Evolutionary conservation across 2,329 filamentous ascomycete species (phyloP), one percentile per base, ranked within the genome.

Genomic region (Monosporascus sp.): DNA sequence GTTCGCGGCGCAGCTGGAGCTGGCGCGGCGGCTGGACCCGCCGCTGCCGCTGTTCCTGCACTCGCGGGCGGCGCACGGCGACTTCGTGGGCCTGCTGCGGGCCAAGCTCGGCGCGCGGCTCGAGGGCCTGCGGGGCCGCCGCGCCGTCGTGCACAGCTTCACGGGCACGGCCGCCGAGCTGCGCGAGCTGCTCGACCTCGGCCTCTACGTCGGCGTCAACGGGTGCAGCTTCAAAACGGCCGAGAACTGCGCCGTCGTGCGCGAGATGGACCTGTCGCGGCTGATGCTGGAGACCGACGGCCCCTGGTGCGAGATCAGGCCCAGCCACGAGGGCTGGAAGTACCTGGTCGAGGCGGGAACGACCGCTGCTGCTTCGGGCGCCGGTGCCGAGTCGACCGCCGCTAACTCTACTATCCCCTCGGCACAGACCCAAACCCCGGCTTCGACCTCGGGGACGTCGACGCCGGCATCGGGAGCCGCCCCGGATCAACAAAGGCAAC

Each of bases 231-330:
- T 99, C 77, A 99, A 97, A 78, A 97, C 91, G 6, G 86, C 81
- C 11, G 91, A 96, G 68, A 99, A 97, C 63, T 82, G 96, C 41
- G 86, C 82, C 15, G 92, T 97, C 3, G 91, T 97, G 11, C 84
- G 80, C 58, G 82, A 87, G 55, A 84, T 97, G 40, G 88, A 86
- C 11, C 74, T 99, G 11, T 85, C 92, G 52, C 76, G 86, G 47
- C 71, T 99, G 51, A 95, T 97, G 80, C 84, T 99, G 48, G 94
- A 99, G 78, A 99, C 94, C 0, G 94, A 99, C 68, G 94, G 94
- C 2, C 94, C 94, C 3, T 99, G 94, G 89, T 99, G 94, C 67
- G 94, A 99, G 70, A 93, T 99, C 55, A 79, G 94, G 24, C 87
- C 91, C 1, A 90, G 84, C 31, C 93, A 99, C 72, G 91, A 92